These are phyloP conservation scores for Penicillium brevicompactum DNA, from an alignment of 2,329 filamentous ascomycete genomes.

Conservation along the genomic window DNA sequence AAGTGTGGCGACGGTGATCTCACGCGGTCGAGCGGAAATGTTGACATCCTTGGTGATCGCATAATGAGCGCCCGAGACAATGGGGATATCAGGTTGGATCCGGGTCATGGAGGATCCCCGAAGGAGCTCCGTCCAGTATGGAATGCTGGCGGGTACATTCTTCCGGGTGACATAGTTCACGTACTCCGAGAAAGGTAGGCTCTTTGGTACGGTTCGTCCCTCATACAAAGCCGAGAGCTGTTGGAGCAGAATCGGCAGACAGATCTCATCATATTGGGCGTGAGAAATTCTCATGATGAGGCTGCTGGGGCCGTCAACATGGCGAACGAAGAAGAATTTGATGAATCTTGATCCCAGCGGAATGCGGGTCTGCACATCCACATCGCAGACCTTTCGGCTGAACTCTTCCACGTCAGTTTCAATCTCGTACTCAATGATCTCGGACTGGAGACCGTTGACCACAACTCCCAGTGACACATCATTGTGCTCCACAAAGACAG, in stretches of 20 bases:
- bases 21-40: constrained; percentile 50
- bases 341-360: constrained; percentile 58
- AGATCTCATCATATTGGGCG: constrained; percentile 66
- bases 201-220: constrained; percentile 27
- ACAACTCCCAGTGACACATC: constrained; percentile 6
- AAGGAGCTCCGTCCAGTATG: constrained; percentile 53
- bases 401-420: constrained; percentile 50
- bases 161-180: constrained; percentile 29
- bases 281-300: constrained; percentile 61
- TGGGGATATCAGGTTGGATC: constrained; percentile 11
- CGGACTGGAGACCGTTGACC: constrained; percentile 37
- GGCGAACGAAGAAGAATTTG: constrained; percentile 53
- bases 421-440: constrained; percentile 50
- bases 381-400: constrained; percentile 50
- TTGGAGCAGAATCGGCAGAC: constrained; percentile 58
- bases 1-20: constrained; percentile 60
- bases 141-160: constrained; percentile 46
- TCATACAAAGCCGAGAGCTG: constrained; percentile 56
- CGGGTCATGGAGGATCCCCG: constrained; percentile 49
- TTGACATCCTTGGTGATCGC: constrained; percentile 10
- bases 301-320: constrained; percentile 7
- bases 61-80: constrained; percentile 3
- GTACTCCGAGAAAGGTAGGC: constrained; percentile 40
- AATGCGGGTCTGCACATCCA: constrained; percentile 56
- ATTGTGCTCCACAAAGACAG: constrained; percentile 55